Base-by-base conservation (phyloP, 768 basidiomycete species). In the Erythrobasidium yunnanense region DNA sequence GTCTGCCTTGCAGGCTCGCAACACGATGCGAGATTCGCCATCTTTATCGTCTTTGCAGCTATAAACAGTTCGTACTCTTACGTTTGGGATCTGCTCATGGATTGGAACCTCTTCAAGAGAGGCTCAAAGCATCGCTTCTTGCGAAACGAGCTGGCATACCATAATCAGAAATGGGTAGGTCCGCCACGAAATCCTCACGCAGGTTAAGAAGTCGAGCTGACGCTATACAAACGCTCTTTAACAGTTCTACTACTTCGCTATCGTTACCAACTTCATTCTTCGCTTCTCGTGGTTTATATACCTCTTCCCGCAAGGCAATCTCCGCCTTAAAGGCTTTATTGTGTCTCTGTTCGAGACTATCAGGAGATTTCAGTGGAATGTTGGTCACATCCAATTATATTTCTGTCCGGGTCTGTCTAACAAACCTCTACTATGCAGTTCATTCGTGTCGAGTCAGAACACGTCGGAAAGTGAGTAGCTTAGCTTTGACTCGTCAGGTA, bases 281-380 rank as follows among this genome's bases (percentile, higher is more conserved):
- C 84, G 91, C 35, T 96, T 91, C 77, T 77, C 81, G 23, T 97
- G 90, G 88, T 73, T 91, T 15, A 75, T 85, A 52, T 92, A 90
- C 74, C 80, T 90, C 52, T 86, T 87, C 2, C 68, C 68, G 29
- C 27, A 72, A 1, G 81, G 81, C 8, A 65, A 72, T 1, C 55
- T 69, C 0, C 79, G 81, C 67, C 49, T 86, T 27, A 81, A 85
- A 25, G 77, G 83, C 0, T 90, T 88, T 77, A 79, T 88, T 49
- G 81, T 78, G 13, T 89, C 80, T 1, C 69, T 85, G 54, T 71
- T 88, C 42, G 93, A 97, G 73, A 82, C 90, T 74, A 70, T 88
- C 4, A 78, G 93, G 46, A 81, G 93, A 57, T 83, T 83, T 76
- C 86, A 86, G 70, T 97, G 93, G 93, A 95, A 93, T 76, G 87